phyloP scores from a whole-genome alignment of 257 asterid species.

The Penstemon eatonii region DNA sequence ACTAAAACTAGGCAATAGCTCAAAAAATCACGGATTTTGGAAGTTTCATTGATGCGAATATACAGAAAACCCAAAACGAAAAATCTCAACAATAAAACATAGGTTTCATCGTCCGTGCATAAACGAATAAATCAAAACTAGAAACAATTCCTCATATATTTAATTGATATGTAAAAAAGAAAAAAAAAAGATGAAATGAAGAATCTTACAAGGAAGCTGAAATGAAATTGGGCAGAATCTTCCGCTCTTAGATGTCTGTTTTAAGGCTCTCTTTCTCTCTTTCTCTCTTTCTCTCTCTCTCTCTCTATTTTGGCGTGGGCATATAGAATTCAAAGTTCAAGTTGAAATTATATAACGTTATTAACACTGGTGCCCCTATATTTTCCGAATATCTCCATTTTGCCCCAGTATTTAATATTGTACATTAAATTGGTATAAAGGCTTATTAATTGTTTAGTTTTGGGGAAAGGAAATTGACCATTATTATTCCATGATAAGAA shows the following conservation, averaged over 20 bases:
- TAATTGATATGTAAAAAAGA: background rate
- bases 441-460: background rate
- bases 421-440: background rate
- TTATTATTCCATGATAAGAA: too few species aligned
- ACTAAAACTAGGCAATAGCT: conserved; percentile 23
- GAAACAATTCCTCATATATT: conserved; percentile 11
- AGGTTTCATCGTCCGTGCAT: conserved; percentile 31
- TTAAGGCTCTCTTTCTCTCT: conserved; percentile 22
- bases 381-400: conserved; percentile 23
- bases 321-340: conserved; percentile 29
- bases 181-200: conserved; percentile 19
- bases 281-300: conserved; percentile 31
- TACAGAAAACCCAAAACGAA: conserved; percentile 13
- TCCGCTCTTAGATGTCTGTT: conserved; percentile 28
- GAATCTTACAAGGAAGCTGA: conserved; percentile 36
- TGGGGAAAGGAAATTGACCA: too few species aligned
- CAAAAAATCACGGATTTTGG: background rate
- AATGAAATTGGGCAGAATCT: conserved; percentile 28
- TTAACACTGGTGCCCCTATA: conserved; percentile 29
- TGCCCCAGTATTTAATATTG: conserved; percentile 19
- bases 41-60: conserved; percentile 12
- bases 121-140: conserved; percentile 16
- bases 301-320: conserved; percentile 24
- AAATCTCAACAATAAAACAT: conserved; percentile 27
- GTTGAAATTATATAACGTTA: conserved; percentile 11